phyloP scores from a whole-genome alignment of 768 basidiomycete species.

The Leccinum olivaceopallidum region DNA sequence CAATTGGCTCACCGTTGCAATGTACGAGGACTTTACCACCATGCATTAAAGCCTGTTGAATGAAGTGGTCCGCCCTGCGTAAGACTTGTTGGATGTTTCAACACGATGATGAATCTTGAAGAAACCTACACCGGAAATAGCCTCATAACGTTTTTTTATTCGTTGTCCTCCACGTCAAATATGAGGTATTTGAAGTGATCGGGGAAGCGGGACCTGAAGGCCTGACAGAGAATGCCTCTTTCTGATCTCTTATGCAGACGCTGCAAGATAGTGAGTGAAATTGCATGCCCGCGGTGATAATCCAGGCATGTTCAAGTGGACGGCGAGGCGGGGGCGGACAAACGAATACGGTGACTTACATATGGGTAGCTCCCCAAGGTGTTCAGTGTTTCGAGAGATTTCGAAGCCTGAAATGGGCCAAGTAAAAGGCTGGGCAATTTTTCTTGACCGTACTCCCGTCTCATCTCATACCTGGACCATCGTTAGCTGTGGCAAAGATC shows the following conservation, averaged over 20 bases:
- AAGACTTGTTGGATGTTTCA: conserved; percentile 1
- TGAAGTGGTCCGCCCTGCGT: conserved; percentile 72
- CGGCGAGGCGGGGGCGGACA: not conserved
- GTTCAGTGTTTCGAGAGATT: conserved; percentile 69
- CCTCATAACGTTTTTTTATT: conserved; percentile 93
- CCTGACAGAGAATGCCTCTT: conserved; percentile 87
- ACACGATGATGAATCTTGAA: not conserved
- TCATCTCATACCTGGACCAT: conserved; percentile 81
- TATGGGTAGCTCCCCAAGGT: conserved; percentile 73
- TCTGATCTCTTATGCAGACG: conserved; percentile 85
- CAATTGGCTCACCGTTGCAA: conserved; percentile 67
- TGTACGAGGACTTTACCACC: conserved; percentile 85
- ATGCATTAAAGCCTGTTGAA: conserved; percentile 53
- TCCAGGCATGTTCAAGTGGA: not conserved
- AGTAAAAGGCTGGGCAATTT: conserved; percentile 83
- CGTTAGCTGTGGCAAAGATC: conserved; percentile 12
- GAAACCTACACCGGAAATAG: conserved; percentile 76
- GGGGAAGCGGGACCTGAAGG: conserved; percentile 64
- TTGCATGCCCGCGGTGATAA: not conserved
- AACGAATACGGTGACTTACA: conserved; percentile 44
- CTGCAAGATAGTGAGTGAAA: conserved; percentile 37
- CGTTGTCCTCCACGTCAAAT: conserved; percentile 87
- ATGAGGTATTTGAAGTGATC: conserved; percentile 76
- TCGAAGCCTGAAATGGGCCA: conserved; percentile 88
- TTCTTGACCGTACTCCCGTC: conserved; percentile 84